A percentile compares a stretch with the other conserved stretches of the same genome.
Conservation (phyloP, 768 basidiomycete species). For the Rhizopogon sp. region DNA sequence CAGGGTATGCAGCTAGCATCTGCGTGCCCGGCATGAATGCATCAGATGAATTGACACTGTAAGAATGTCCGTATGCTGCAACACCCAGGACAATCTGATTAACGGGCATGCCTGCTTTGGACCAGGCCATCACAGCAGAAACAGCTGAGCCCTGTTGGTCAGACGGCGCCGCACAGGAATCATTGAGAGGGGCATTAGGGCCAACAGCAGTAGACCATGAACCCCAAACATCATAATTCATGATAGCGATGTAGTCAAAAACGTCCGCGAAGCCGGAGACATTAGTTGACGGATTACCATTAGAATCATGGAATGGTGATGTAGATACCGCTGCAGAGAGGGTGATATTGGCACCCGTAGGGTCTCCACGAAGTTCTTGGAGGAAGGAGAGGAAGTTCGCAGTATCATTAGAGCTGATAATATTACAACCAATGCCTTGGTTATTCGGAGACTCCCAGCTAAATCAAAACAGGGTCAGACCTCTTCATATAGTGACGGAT, state of each 20-base stretch:
- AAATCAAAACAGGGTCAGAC: not conserved
- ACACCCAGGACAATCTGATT: slow-evolving; percentile 77
- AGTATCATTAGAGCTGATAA: slow-evolving; percentile 56
- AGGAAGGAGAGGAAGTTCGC: slow-evolving; percentile 79
- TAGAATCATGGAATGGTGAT: slow-evolving; percentile 56
- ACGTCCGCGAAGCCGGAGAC: slow-evolving; percentile 62
- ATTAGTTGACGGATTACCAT: slow-evolving; percentile 52
- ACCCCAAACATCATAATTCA: slow-evolving; percentile 69
- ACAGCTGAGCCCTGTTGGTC: slow-evolving; percentile 71
- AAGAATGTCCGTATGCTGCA: slow-evolving; percentile 81
- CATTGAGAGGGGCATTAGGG: slow-evolving; percentile 79
- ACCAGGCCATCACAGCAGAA: slow-evolving; percentile 73
- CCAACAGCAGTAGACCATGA: slow-evolving; percentile 54
- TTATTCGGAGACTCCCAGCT: slow-evolving; percentile 86
- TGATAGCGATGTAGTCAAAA: slow-evolving; percentile 73
- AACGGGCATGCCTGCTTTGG: slow-evolving; percentile 67
- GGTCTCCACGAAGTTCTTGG: slow-evolving; percentile 49
- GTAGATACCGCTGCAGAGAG: slow-evolving; percentile 70
- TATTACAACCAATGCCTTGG: slow-evolving; percentile 69
- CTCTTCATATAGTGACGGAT: not conserved
- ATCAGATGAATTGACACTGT: slow-evolving; percentile 24
- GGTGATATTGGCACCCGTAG: slow-evolving; percentile 48
- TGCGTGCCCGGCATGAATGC: slow-evolving; percentile 15
- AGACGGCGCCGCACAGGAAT: slow-evolving; percentile 59
- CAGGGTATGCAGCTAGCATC: slow-evolving; percentile 42